Evolutionary conservation across 805 yeast species (phyloP).

Genomic region (Starmerella apis): DNA sequence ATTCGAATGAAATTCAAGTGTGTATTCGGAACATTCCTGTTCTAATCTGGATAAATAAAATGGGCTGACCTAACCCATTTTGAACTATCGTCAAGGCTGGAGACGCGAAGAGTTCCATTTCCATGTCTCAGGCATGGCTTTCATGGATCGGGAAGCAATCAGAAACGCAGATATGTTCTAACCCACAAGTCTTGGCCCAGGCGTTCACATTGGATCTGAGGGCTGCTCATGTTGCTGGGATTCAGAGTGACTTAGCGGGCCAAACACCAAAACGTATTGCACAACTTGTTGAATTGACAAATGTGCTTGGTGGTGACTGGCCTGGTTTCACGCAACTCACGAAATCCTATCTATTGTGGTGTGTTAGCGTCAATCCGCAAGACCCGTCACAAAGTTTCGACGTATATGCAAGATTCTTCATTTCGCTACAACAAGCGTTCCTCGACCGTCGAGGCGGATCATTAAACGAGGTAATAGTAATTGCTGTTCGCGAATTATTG

Average conservation of each 20-base stretch:
- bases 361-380: conserved; percentile 46
- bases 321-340: conserved; percentile 42
- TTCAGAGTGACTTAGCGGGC: conserved; percentile 32
- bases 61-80: not conserved
- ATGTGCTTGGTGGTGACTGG: conserved; percentile 33
- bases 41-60: not conserved
- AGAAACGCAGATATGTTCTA: conserved; percentile 10
- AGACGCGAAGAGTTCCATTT: not conserved
- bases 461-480: conserved; percentile 18
- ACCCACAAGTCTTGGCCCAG: conserved; percentile 17
- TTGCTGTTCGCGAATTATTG: conserved; percentile 8
- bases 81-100: not conserved
- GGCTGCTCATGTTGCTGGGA: conserved; percentile 32
- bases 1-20: too few relatives aligned
- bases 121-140: conserved; percentile 16
- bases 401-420: conserved; percentile 39
- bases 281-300: conserved; percentile 26
- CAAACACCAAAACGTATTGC: conserved; percentile 20
- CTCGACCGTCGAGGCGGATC: conserved; percentile 29
- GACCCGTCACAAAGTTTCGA: conserved; percentile 43
- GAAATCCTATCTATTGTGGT: conserved; percentile 39
- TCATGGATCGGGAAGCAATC: conserved; percentile 1
- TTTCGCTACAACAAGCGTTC: conserved; percentile 35
- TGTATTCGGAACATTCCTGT: not conserved
- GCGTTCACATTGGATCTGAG: conserved; percentile 29